Percentiles rank a stretch among this genome's conserved stretches.
Evolutionary conservation across 768 basidiomycete species (phyloP).

Genomic region (Mycena venus): DNA sequence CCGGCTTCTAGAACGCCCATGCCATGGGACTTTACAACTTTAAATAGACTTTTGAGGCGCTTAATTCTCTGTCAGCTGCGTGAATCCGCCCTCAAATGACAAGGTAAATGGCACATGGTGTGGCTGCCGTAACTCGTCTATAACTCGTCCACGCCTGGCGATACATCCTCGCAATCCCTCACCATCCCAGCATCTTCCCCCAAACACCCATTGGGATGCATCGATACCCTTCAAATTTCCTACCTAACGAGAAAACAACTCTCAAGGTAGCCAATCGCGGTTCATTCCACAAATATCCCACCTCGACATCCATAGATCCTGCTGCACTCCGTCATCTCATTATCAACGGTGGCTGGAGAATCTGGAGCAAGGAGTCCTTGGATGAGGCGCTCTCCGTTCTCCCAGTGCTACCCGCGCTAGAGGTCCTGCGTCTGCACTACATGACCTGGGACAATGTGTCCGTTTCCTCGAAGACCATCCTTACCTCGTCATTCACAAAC

Average conservation of each 20-base stretch:
- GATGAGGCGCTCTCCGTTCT: background rate
- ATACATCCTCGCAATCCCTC: no score
- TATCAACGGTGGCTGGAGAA: background rate
- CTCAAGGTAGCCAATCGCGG: background rate
- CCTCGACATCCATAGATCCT: background rate
- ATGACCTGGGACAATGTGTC: background rate
- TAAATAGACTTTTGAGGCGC: no score
- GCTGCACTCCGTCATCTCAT: background rate
- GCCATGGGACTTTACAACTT: no score
- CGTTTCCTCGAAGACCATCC: background rate
- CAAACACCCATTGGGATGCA: no score
- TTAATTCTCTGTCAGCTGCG: no score
- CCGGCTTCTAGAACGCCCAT: no score
- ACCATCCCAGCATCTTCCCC: no score
- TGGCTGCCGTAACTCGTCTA: no score
- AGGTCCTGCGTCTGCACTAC: background rate
- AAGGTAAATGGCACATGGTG: no score
- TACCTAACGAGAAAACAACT: background rate
- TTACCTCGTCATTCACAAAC: background rate
- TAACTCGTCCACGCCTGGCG: no score
- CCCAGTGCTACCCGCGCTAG: background rate
- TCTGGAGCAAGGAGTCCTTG: background rate
- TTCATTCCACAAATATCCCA: background rate
- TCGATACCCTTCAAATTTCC: background rate
- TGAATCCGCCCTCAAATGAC: no score